phyloP scores from a whole-genome alignment of 352 stramenopile species.

The Phytophthora pisi region DNA sequence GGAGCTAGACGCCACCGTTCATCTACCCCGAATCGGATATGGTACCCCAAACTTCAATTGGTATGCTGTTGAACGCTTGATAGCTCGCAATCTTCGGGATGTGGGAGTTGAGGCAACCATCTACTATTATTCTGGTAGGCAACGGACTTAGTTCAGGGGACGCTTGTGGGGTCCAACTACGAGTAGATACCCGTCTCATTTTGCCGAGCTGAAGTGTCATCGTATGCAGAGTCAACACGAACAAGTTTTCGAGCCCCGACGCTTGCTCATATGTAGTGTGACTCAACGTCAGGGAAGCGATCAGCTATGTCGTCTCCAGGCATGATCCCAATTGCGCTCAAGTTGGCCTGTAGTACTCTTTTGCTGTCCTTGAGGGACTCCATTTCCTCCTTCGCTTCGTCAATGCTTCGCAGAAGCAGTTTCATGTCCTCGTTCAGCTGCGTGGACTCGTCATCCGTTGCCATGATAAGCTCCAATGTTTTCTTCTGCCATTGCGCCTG shows the following conservation, averaged over 20 bases:
- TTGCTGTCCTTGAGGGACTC: slow-evolving; percentile 45
- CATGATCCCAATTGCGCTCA: slow-evolving; percentile 68
- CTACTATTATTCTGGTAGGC: slow-evolving; percentile 67
- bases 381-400: slow-evolving; percentile 46
- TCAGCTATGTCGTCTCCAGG: slow-evolving; percentile 55
- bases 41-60: slow-evolving; percentile 82
- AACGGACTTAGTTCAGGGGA: slow-evolving; percentile 9
- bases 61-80: slow-evolving; percentile 80
- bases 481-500: slow-evolving; percentile 32
- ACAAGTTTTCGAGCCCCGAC: not conserved
- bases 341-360: slow-evolving; percentile 45
- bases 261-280: slow-evolving; percentile 38
- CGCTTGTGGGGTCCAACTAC: not conserved
- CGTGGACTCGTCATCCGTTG: slow-evolving; percentile 1
- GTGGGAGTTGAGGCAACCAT: slow-evolving; percentile 57
- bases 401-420: slow-evolving; percentile 61
- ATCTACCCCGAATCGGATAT: slow-evolving; percentile 82
- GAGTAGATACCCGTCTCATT: not conserved
- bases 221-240: not conserved
- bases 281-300: slow-evolving; percentile 48
- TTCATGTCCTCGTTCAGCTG: slow-evolving; percentile 43
- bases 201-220: not conserved
- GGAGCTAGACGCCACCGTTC: slow-evolving; percentile 53
- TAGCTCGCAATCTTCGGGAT: slow-evolving; percentile 68
- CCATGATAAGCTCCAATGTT: slow-evolving; percentile 19